Evolutionary conservation across 1,284 basidiomycete genomes (phyloP), one percentile per base, ranked within the genome.

Genomic region (Cutaneotrichosporon cyanovorans): DNA sequence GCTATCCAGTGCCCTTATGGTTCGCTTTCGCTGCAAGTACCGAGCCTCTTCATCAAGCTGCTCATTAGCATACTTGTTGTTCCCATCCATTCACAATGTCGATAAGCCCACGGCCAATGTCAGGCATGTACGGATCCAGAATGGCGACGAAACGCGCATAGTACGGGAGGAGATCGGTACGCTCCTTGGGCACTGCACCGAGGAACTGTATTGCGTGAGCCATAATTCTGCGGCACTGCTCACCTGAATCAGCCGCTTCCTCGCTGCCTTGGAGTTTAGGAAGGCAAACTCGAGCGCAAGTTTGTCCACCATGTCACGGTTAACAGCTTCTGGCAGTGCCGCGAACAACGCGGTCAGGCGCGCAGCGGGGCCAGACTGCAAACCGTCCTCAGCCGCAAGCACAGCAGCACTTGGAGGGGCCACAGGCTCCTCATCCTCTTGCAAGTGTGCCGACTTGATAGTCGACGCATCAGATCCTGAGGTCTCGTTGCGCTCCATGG

Each of bases 21-120:
- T 82, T 44, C 88, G 90, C 75, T 96, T 97, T 46, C 84, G 77
- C 61, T 97, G 93, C n/a, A 98, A 74, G 65, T 95, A 97, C 15
- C 89, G 81, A 65, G 98, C 91, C 66, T 98, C 92, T 56, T 96
- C 90, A 59, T 97, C 91, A 40, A 99, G 79, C 90, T 95, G 60
- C n/a, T n/a, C n/a, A n/a, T n/a, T n/a, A n/a, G n/a, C n/a, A n/a
- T n/a, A n/a, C n/a, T n/a, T n/a, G n/a, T n/a, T n/a, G n/a, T n/a
- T n/a, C n/a, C n/a, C n/a, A n/a, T n/a, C n/a, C n/a, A n/a, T n/a
- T 64, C 59, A 92, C 88, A 52, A 80, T 73, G 25, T 82, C 78
- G 10, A 96, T 80, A 4, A 97, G 73, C 14, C 92, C 90, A 3
- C 76, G 72, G 1, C 88, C 87, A 32, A 98, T 75, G 59, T 98